A percentile compares a stretch with the other conserved stretches of the same genome.
Conservation (phyloP, 345 rosid genomes). For the Eucalyptus polyanthemos region DNA sequence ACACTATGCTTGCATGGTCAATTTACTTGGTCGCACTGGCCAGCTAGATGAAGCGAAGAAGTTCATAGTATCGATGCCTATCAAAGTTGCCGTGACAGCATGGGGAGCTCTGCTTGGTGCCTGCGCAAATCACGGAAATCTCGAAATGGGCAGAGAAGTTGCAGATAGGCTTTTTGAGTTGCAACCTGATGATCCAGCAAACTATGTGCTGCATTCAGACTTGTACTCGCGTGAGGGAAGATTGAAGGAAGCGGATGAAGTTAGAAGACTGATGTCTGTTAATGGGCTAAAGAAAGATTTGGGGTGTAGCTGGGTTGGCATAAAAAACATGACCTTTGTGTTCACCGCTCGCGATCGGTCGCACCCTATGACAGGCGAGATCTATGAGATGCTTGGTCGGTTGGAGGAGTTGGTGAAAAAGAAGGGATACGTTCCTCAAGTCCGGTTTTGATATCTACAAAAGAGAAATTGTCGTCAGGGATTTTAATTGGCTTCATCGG, state of each 20-base stretch:
- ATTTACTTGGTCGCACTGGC: slow-evolving; percentile 30
- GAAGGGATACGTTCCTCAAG: slow-evolving; percentile 18
- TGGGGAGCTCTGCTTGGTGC: slow-evolving; percentile 35
- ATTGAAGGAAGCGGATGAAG: slow-evolving; percentile 21
- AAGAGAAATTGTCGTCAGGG: slow-evolving; percentile 12
- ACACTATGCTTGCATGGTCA: slow-evolving; percentile 30
- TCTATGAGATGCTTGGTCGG: slow-evolving; percentile 7
- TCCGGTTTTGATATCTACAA: background rate
- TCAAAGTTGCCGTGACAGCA: slow-evolving; percentile 10
- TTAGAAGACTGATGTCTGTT: slow-evolving; percentile 18
- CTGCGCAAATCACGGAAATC: slow-evolving; percentile 13
- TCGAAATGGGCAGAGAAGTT: slow-evolving; percentile 18
- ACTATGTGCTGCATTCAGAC: slow-evolving; percentile 14
- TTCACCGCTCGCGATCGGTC: slow-evolving; percentile 19
- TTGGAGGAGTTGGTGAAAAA: slow-evolving; percentile 15
- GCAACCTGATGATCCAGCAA: slow-evolving; percentile 24
- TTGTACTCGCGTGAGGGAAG: slow-evolving; percentile 9
- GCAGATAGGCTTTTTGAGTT: slow-evolving; percentile 20
- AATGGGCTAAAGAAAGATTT: slow-evolving; percentile 18
- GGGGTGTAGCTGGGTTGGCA: slow-evolving; percentile 25
- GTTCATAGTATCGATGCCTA: slow-evolving; percentile 14
- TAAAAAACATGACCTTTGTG: slow-evolving; percentile 10
- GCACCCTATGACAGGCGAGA: slow-evolving; percentile 10
- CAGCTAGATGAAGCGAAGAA: slow-evolving; percentile 16
- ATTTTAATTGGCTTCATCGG: slow-evolving; percentile 12